These are phyloP conservation scores for Massariosphaeria phaeospora DNA, from an alignment of 495 filamentous ascomycete genomes.

Conservation along the genomic window DNA sequence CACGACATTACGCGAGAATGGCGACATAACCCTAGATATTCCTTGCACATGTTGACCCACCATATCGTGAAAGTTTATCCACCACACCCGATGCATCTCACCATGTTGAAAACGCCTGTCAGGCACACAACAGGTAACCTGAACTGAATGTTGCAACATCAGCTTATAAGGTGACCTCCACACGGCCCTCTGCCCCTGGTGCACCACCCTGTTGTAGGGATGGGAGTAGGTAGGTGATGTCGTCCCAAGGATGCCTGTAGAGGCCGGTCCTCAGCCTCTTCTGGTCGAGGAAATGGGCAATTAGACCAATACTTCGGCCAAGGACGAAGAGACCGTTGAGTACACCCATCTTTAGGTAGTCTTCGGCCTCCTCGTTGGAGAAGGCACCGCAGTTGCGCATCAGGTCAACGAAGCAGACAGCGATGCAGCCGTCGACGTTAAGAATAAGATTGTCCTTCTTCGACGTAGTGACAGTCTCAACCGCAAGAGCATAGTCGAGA, in stretches of 20 bases:
- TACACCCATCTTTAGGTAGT: constrained; percentile 89
- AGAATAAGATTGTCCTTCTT: constrained; percentile 99
- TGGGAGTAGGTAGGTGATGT: constrained; percentile 35
- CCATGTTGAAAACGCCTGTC: constrained; percentile 17
- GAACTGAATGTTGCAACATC: constrained; percentile 5
- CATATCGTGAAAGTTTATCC: constrained; percentile 4
- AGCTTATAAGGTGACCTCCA: constrained; percentile 33
- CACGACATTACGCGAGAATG: too few relatives aligned
- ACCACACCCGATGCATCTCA: constrained; percentile 10
- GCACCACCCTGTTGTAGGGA: constrained; percentile 26
- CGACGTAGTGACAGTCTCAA: constrained; percentile 95
- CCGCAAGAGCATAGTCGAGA: constrained; percentile 95
- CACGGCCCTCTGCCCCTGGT: constrained; percentile 33
- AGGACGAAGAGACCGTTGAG: constrained; percentile 99
- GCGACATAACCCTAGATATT: too few relatives aligned
- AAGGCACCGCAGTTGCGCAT: constrained; percentile 98
- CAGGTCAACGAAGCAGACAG: constrained; percentile 97
- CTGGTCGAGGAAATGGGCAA: constrained; percentile 99
- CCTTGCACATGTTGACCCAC: too few relatives aligned
- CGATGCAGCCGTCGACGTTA: constrained; percentile 96
- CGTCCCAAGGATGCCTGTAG: constrained; percentile 96
- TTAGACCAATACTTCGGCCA: constrained; percentile 92
- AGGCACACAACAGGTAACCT: background rate
- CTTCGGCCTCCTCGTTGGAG: constrained; percentile 72
- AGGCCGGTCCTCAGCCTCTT: constrained; percentile 96